Base-by-base conservation (phyloP, 2,329 filamentous ascomycete genomes). In the Stromatinia cepivora region DNA sequence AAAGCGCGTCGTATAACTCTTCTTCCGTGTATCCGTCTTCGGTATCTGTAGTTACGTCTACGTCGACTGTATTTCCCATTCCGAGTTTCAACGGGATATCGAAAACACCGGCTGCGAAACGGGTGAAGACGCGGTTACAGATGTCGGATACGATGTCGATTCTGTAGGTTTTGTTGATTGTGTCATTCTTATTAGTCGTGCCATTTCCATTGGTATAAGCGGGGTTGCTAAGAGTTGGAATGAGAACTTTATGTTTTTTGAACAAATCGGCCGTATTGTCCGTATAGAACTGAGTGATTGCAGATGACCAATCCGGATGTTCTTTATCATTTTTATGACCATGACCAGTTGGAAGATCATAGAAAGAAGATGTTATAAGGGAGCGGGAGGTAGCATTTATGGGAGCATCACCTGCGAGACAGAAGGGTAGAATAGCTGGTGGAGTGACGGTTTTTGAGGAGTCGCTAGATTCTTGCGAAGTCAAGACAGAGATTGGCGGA, bases 71-170 rank as follows among this genome's bases (percentile, higher is more conserved):
- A 34, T 65, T 65, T 7, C 62, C 62, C 34, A 54, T 56, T 17
- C 50, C 48, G 36, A 65, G 62, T 28, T 63, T 63, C 5, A 86
- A 75, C 1, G 84, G 84, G 10, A 86, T 78, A 22, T 81, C 82
- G 73, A 86, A 86, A 66, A 86, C 75, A 57, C 82, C 81, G 17
- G 84, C 80, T 4, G 83, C 83, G 70, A 86, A 86, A 74, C 85
- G 82, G 20, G 85, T 81, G 54, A 84, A 83, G 4, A 82, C 82
- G 4, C 85, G 74, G 71, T 86, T 86, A 45, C 83, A 84, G 65
- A 86, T 78, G n/a, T 87, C 85, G 71, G 84, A 81, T 45, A 85
- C 85, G 84, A 93, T 82, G 73, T 94, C 92, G 52, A 92, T 84
- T 69, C 84, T 83, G 48, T 72, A 71, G 4, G 54, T 53, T 15